Conservation (phyloP, 139 green algal species). For the Chlamydomonas incerta region DNA sequence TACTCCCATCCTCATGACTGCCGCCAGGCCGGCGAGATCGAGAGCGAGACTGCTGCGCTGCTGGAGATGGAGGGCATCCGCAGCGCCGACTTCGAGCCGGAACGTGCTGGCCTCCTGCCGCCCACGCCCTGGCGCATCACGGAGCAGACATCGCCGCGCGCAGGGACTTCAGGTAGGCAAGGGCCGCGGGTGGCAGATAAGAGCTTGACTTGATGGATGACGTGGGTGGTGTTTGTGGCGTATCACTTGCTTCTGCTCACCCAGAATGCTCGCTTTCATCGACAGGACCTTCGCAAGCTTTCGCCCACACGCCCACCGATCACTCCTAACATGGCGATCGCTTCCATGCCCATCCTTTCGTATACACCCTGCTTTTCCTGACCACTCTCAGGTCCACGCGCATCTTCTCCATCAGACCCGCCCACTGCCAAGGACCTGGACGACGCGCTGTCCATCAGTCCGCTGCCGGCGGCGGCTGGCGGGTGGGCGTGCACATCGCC, state of each 20-base stretch:
- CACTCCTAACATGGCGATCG: no score
- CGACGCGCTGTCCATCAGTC: slow-evolving; percentile 82
- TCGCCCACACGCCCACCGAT: no score
- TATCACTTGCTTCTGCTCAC: no score
- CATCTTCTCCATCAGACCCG: slow-evolving; percentile 90
- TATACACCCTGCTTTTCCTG: no score
- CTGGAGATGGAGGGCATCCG: slow-evolving; percentile 64
- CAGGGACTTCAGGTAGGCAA: slow-evolving; percentile 79
- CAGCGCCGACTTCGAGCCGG: slow-evolving; percentile 3
- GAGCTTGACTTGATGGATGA: no score
- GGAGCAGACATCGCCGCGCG: slow-evolving; percentile 70
- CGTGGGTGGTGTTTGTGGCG: no score
- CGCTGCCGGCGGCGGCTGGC: slow-evolving; percentile 17
- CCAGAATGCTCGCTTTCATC: no score
- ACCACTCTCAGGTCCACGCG: slow-evolving; percentile 43
- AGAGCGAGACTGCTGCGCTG: slow-evolving; percentile 78
- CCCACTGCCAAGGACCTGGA: slow-evolving; percentile 87
- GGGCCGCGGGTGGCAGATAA: no score
- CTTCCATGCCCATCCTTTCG: no score
- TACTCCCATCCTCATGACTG: no score
- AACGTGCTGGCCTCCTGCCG: slow-evolving; percentile 88
- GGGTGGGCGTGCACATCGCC: slow-evolving; percentile 92
- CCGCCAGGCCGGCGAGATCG: slow-evolving; percentile 71
- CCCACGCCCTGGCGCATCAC: slow-evolving; percentile 80
- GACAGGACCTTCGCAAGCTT: no score